Base-by-base conservation (phyloP, 306 rosid genomes). In the Castanospermum australe region DNA sequence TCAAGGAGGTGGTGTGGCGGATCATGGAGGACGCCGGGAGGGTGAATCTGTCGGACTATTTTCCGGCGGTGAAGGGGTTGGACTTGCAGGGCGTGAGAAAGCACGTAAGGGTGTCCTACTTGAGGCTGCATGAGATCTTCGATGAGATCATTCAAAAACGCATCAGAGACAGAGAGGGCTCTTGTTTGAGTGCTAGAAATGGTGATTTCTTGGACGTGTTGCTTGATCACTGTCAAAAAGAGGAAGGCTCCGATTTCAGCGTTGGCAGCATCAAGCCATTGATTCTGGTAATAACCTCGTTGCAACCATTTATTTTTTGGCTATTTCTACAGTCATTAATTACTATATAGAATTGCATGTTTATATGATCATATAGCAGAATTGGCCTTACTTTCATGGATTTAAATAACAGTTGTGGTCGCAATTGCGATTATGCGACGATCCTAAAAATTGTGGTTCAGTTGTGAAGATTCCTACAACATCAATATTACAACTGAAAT, bases 11-110 rank as follows among this genome's bases (percentile, higher is more conserved):
- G 0, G 94, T 87, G 41, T 84, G 94, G 91, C 74, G 91, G 86
- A 90, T 90, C 66, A 90, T 90, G 94, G 88, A 84, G 73, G 84
- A 84, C 28, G 91, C 88, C 0, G 91, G 94, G 70, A 90, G 21
- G 83, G 78, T 80, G 14, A 90, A 90, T 42, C 47, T 87, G 0
- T 83, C 86, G 1, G 91, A 90, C 44, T 90, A 90, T 44, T 90
- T 90, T 51, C 91, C 94, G 11, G 52, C 33, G 6, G 6, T 90
- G 21, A 82, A 67, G 85, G 51, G 72, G 55, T 56, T 90, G 0
- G 90, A 90, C 39, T 42, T 90, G 83, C 90, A 87, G 28, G 88
- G 94, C 0, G 84, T 90, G 32, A 84, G 67, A 59, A 67, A 80
- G 8, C 90, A 86, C 35, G 86, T 87, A 14, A 38, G 2, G 78